Evolutionary conservation across 2,329 filamentous ascomycete genomes (phyloP).

Genomic region (Fusarium sublunatum): DNA sequence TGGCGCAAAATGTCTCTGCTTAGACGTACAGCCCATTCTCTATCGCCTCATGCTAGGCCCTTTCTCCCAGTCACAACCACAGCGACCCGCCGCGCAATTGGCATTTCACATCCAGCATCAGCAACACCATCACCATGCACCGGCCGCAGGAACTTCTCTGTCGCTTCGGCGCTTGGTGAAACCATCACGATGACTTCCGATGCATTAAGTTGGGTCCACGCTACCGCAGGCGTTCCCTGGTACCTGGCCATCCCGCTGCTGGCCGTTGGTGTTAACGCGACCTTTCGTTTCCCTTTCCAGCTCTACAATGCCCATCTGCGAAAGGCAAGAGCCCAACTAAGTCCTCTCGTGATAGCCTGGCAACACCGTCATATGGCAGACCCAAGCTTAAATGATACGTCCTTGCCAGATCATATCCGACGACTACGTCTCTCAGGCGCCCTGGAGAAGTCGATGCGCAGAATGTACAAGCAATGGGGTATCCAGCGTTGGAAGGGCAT

Average conservation of each 20-base stretch:
- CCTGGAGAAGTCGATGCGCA: slow-evolving; percentile 46
- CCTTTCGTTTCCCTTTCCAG: slow-evolving; percentile 60
- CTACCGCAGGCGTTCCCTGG: slow-evolving; percentile 61
- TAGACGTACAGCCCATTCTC: slow-evolving; percentile 14
- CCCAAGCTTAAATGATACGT: slow-evolving; percentile 6
- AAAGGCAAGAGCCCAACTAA: slow-evolving; percentile 45
- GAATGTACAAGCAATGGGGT: slow-evolving; percentile 55
- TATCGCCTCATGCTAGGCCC: slow-evolving; percentile 27
- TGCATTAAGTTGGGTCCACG: slow-evolving; percentile 58
- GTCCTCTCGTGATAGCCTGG: slow-evolving; percentile 51
- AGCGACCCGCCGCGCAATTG: slow-evolving; percentile 8
- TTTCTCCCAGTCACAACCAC: slow-evolving; percentile 14
- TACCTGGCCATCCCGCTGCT: slow-evolving; percentile 65
- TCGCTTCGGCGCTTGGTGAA: slow-evolving; percentile 49
- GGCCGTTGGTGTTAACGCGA: slow-evolving; percentile 58
- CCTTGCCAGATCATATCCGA: slow-evolving; percentile 35
- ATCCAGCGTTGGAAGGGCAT: slow-evolving; percentile 62
- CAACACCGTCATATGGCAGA: slow-evolving; percentile 40
- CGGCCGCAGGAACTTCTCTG: slow-evolving; percentile 49
- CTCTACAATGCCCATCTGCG: slow-evolving; percentile 54
- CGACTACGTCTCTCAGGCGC: slow-evolving; percentile 42
- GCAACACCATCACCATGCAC: slow-evolving; percentile 16
- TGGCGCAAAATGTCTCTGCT: slow-evolving; percentile 38
- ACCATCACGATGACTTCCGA: slow-evolving; percentile 56
- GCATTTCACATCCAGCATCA: slow-evolving; percentile 12